phyloP scores from a whole-genome alignment of 345 rosid genomes.

The Geranium brycei region DNA sequence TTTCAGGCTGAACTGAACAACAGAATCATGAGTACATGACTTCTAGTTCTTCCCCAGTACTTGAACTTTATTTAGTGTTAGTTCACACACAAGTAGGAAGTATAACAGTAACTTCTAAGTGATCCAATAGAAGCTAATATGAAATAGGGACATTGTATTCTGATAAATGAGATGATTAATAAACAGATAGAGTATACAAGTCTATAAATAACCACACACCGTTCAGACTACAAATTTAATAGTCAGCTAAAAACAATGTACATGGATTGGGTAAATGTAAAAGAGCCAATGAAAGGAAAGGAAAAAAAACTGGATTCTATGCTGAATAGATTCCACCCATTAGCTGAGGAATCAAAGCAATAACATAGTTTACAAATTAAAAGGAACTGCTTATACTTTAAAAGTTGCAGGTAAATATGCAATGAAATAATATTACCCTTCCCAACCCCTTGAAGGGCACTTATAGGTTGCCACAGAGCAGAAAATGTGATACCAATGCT shows the following conservation, averaged over 20 bases:
- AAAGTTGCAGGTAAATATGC: neutral
- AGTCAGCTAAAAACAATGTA: neutral
- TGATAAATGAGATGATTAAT: neutral
- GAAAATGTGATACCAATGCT: constrained; percentile 98
- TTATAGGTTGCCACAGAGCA: constrained; percentile 97
- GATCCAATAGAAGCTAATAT: neutral
- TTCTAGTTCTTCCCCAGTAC: neutral
- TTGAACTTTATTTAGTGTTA: neutral
- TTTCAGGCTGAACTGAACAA: too few species aligned
- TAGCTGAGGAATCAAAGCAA: neutral
- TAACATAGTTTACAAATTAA: neutral
- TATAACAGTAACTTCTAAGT: neutral
- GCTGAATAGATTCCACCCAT: neutral
- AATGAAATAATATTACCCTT: constrained; percentile 49
- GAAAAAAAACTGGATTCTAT: neutral
- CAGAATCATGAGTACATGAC: neutral
- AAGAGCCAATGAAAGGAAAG: neutral
- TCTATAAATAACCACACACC: neutral
- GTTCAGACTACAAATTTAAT: neutral
- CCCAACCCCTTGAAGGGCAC: constrained; percentile 94
- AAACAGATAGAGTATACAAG: neutral
- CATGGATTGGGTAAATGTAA: neutral
- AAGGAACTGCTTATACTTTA: neutral
- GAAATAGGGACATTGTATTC: neutral
- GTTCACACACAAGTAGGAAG: neutral